Conservation (phyloP, 1,139 yeast species). For the Sugiyamaella pinicola region DNA sequence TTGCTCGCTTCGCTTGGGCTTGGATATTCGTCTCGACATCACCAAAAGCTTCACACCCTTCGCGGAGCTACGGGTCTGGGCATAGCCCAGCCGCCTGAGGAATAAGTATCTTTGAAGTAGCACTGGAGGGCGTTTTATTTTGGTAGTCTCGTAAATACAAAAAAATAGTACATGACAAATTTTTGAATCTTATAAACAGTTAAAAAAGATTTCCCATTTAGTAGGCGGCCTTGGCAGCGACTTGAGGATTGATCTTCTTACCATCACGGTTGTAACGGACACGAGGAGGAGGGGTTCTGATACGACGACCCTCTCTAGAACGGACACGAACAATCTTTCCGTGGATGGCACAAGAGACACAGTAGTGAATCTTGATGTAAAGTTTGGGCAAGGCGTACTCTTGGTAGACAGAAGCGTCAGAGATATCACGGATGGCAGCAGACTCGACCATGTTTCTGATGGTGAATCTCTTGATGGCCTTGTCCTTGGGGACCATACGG, state of each 20-base stretch:
- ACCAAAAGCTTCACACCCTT: too few relatives aligned
- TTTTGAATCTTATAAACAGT: slow-evolving; percentile 15
- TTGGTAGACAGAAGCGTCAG: slow-evolving; percentile 98
- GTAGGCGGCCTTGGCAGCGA: slow-evolving; percentile 93
- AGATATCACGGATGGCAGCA: slow-evolving; percentile 99
- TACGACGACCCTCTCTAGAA: slow-evolving; percentile 97
- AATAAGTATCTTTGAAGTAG: too few relatives aligned
- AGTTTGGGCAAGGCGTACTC: slow-evolving; percentile 99
- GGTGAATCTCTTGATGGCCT: slow-evolving; percentile 99
- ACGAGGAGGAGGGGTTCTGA: slow-evolving; percentile 99
- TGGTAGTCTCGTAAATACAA: slow-evolving; percentile 14
- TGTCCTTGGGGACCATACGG: slow-evolving; percentile 99
- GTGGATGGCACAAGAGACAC: slow-evolving; percentile 99
- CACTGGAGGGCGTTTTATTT: too few relatives aligned
- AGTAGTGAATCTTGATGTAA: slow-evolving; percentile 99
- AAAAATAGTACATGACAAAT: slow-evolving; percentile 19
- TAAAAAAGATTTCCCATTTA: slow-evolving; percentile 21
- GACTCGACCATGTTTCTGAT: slow-evolving; percentile 99
- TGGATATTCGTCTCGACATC: too few relatives aligned
- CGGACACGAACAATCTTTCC: slow-evolving; percentile 99
- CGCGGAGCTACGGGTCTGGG: too few relatives aligned
- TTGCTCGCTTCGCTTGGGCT: too few relatives aligned
- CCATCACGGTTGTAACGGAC: slow-evolving; percentile 94
- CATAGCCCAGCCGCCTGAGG: too few relatives aligned
- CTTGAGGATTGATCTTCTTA: slow-evolving; percentile 95